Conservation (phyloP, 1,284 basidiomycete species). For the Agaricales sp. region DNA sequence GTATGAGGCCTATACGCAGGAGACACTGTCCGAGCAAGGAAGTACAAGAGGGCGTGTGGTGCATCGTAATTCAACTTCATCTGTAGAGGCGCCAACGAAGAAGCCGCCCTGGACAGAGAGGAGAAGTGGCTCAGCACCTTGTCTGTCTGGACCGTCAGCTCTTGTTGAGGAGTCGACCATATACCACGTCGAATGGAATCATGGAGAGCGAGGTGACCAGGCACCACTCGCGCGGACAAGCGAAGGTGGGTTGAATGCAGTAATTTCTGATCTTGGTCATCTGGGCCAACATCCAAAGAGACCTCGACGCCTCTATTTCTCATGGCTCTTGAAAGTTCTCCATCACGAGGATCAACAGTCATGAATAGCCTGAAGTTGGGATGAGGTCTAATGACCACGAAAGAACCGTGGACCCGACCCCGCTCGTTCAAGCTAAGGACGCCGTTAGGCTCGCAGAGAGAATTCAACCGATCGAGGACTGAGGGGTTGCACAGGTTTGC, state of each 20-base stretch:
- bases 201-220: neutral
- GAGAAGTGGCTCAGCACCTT: neutral
- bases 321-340: slow-evolving; percentile 97
- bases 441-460: slow-evolving; percentile 86
- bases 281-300: neutral
- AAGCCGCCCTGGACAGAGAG: neutral
- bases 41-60: neutral
- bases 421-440: slow-evolving; percentile 81
- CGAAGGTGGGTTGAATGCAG: neutral
- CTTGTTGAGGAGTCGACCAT: neutral
- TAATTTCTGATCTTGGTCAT: neutral
- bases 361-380: slow-evolving; percentile 90
- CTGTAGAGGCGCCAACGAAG: neutral
- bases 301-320: slow-evolving; percentile 89
- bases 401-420: slow-evolving; percentile 71
- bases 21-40: neutral
- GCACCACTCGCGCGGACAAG: neutral
- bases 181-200: neutral
- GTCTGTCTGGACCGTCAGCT: neutral
- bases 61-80: neutral
- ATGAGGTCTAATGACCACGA: slow-evolving; percentile 77
- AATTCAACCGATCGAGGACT: slow-evolving; percentile 95
- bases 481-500: slow-evolving; percentile 95
- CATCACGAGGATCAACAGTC: slow-evolving; percentile 84
- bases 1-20: neutral